Evolutionary conservation across 306 rosid species (phyloP), one percentile per base, ranked within the genome.

Genomic region (Notholithocarpus densiflorus): DNA sequence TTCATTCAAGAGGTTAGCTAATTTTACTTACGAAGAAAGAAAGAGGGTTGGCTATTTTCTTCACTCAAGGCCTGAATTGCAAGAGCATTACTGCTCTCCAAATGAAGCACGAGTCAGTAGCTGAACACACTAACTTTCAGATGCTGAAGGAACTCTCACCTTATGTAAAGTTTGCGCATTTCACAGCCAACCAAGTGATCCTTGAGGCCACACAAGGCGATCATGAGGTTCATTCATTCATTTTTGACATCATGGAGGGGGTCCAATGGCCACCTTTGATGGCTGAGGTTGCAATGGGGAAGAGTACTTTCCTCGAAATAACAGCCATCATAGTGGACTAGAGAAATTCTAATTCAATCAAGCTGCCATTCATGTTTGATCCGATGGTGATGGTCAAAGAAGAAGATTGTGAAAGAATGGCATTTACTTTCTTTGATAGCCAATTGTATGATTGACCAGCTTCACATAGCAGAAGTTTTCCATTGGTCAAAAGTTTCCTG

Each of bases 151-250:
- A 89, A 72, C 88, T 90, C 75, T 89, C 89, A 32, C 92, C 92
- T 37, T 89, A 85, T 43, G 81, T 85, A 2, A 90, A 89, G 68
- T 90, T 87, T 76, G 91, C 90, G 32, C 95, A 90, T 68, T 89
- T 90, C 84, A 90, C 95, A 0, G 92, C 95, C 24, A 84, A 87
- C 78, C 95, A 90, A 85, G 92, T 92, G 1, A 89, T 90, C 54
- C 81, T 89, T 17, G 95, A 90, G 68, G 90, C 92, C 43, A 79
- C 90, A 29, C 74, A 79, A 48, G 89, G 82, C 26, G 89, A 20
- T 52, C 45, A 52, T 0, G 53, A 79, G 77, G 57, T 90, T 81
- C 92, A 90, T 80, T 87, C 73, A 81, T 90, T 66, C 91, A 90
- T 52, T 89, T 37, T 89, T 72, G 92, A 89, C 72, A 86, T 89